Evolutionary conservation across 2,329 filamentous ascomycete genomes (phyloP).

Genomic region (Aspergillus fructus): DNA sequence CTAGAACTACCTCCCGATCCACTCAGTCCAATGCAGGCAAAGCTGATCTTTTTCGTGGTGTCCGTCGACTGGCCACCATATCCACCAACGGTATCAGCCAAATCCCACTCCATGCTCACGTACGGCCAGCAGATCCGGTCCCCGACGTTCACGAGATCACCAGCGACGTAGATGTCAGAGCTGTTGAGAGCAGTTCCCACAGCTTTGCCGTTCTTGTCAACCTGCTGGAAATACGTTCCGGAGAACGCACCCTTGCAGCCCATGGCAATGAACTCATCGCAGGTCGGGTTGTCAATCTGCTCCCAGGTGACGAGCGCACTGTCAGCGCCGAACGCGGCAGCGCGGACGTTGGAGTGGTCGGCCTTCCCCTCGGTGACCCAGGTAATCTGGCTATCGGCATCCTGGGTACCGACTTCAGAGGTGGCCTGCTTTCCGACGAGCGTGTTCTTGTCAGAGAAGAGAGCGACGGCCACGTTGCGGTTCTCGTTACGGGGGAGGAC

Average conservation of each 20-base stretch:
- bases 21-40: slow-evolving; percentile 18
- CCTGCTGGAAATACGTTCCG: slow-evolving; percentile 60
- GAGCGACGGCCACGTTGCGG: slow-evolving; percentile 60
- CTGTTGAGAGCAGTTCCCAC: slow-evolving; percentile 52
- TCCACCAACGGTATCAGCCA: slow-evolving; percentile 33
- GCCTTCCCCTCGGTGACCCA: slow-evolving; percentile 56
- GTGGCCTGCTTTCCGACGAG: slow-evolving; percentile 55
- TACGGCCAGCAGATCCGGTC: slow-evolving; percentile 55
- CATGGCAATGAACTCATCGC: slow-evolving; percentile 56
- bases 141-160: slow-evolving; percentile 62
- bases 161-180: slow-evolving; percentile 58
- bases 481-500: slow-evolving; percentile 55
- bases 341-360: slow-evolving; percentile 61
- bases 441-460: slow-evolving; percentile 59
- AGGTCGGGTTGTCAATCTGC: slow-evolving; percentile 57
- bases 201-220: slow-evolving; percentile 52
- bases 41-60: slow-evolving; percentile 25
- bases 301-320: slow-evolving; percentile 62
- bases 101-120: slow-evolving; percentile 41
- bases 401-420: slow-evolving; percentile 52
- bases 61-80: slow-evolving; percentile 9
- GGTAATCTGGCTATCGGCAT: slow-evolving; percentile 60
- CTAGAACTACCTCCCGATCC: neutral
- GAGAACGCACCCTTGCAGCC: slow-evolving; percentile 60
- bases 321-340: slow-evolving; percentile 53